Conservation (phyloP, 768 basidiomycete species). For the Hemileccinum rubropunctum region DNA sequence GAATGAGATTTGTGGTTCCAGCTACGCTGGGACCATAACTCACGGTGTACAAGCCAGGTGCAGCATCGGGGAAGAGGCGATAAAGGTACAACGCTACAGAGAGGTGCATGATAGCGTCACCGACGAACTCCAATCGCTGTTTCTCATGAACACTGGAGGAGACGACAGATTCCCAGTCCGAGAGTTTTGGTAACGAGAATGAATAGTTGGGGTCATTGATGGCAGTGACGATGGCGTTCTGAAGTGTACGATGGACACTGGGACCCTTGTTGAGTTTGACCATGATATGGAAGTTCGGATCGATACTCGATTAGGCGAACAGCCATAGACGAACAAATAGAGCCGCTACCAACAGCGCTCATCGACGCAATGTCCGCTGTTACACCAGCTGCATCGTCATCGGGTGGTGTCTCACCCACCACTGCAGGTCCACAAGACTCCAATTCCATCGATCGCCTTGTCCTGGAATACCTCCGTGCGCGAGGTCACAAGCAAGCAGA, state of each 20-base stretch:
- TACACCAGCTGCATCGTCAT: conserved; percentile 36
- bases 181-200: conserved; percentile 25
- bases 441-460: conserved; percentile 37
- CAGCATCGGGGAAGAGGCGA: conserved; percentile 29
- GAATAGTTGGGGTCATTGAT: conserved; percentile 29
- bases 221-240: conserved; percentile 22
- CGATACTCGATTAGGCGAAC: background rate
- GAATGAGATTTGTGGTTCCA: background rate
- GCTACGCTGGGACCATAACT: conserved; percentile 1
- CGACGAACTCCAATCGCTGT: conserved; percentile 47
- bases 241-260: conserved; percentile 15
- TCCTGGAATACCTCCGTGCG: conserved; percentile 48
- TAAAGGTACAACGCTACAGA: conserved; percentile 40
- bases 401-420: conserved; percentile 31
- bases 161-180: conserved; percentile 30
- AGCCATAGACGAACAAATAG: too few species aligned
- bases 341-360: background rate
- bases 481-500: conserved; percentile 47
- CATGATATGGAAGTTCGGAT: conserved; percentile 7
- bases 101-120: conserved; percentile 46
- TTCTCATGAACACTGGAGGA: conserved; percentile 28
- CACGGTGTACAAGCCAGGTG: conserved; percentile 37
- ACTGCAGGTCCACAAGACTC: conserved; percentile 27
- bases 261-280: conserved; percentile 16
- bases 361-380: conserved; percentile 26